Conservation (phyloP, 441 rosid genomes). For the Syzygium malaccense region DNA sequence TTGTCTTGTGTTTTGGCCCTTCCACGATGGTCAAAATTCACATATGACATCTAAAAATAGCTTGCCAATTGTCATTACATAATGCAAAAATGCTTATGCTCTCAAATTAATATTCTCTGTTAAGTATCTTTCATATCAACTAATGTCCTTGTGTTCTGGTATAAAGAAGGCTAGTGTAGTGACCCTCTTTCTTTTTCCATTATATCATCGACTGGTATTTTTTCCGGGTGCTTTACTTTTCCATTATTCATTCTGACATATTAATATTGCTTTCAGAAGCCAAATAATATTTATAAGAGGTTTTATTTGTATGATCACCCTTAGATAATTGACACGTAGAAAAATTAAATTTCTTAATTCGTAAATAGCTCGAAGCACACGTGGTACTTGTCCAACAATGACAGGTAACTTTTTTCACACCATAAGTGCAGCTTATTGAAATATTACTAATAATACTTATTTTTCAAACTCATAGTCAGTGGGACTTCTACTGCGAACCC, state of each 20-base stretch:
- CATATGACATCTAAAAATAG: not conserved
- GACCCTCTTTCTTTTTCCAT: not conserved
- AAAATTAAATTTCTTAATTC: not conserved
- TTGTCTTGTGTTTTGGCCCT: not conserved
- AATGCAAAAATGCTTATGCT: not conserved
- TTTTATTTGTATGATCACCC: not conserved
- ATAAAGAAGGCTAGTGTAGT: not conserved
- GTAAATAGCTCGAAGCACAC: not conserved
- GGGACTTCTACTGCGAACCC: too few relatives aligned
- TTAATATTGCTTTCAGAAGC: not conserved
- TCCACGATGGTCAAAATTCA: not conserved
- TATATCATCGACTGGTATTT: not conserved
- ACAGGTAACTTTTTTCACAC: not conserved
- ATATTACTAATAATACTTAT: too few relatives aligned
- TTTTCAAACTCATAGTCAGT: too few relatives aligned
- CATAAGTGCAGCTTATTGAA: not conserved
- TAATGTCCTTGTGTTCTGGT: not conserved
- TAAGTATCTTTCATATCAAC: not conserved
- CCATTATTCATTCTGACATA: not conserved
- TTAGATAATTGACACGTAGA: not conserved
- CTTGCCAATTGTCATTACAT: not conserved
- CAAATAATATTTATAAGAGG: not conserved
- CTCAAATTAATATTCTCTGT: not conserved
- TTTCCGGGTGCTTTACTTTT: not conserved
- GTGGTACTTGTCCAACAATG: not conserved